Base-by-base conservation (phyloP, 169 alveolate genomes). In the Plasmodium fragile region DNA sequence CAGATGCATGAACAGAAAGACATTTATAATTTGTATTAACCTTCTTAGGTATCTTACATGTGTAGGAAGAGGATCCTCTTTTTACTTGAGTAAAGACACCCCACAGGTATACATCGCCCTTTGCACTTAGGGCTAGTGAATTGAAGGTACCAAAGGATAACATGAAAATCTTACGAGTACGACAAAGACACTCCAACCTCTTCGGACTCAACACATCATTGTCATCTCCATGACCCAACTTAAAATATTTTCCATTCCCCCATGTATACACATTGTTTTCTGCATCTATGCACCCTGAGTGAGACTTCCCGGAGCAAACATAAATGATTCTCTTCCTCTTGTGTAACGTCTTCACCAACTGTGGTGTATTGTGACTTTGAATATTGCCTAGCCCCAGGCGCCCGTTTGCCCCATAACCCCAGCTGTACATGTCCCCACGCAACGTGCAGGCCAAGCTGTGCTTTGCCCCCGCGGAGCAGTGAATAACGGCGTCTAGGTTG, bases 251-350 rank as follows among this genome's bases (percentile, higher is more conserved):
- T 0, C 98, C 97, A 75, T 92, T 92, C 3, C 99, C 99, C 98
- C 98, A 97, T 22, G 99, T 97, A 83, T 95, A 97, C 11, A 97
- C 96, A 45, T 93, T 82, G 18, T 98, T 97, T 39, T 81, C 92
- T 22, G 97, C 69, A 85, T 97, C 98, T 43, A 97, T 77, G 82
- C 98, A 97, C 1, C 98, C 98, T 65, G 98, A 95, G 81, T 97
- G 99, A 0, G 98, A 78, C 39, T 97, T 98, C 0, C 99, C 98
- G 0, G 98, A 94, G 16, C 98, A 95, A 25, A 97, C 98, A 30
- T 91, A 95, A 11, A 77, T 81, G 53, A 97, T 84, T 36, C 53
- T 83, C 72, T 92, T 81, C 11, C 94, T 87, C 73, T 83, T 81
- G 30, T 69, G 78, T 55, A 92, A 49, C 81, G 22, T 49, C 65